Conservation (phyloP, 306 rosid genomes). For the Acmispon strigosus region DNA sequence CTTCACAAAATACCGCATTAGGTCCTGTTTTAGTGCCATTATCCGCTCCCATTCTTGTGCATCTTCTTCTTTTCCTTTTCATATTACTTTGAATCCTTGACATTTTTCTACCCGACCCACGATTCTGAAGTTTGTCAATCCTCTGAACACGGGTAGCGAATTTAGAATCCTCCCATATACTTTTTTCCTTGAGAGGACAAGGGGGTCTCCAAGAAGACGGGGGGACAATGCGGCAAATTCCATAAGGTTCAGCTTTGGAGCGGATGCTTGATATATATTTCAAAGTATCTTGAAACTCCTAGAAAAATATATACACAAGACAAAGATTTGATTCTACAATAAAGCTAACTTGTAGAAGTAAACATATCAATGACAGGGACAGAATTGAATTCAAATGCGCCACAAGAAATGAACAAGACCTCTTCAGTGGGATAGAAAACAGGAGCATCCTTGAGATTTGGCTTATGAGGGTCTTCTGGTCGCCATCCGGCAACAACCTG, state of each 20-base stretch:
- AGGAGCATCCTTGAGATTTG: constrained; percentile 77
- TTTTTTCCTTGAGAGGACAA: constrained; percentile 72
- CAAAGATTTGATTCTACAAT: constrained; percentile 25
- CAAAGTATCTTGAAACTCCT: constrained; percentile 94
- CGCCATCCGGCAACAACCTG: constrained; percentile 94
- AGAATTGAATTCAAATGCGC: constrained; percentile 10
- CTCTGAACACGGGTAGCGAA: constrained; percentile 94
- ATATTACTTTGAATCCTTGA: constrained; percentile 44
- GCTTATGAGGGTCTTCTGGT: constrained; percentile 70
- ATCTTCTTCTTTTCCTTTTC: constrained; percentile 84
- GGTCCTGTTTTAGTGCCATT: constrained; percentile 33
- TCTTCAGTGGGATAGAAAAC: constrained; percentile 88
- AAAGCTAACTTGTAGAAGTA: constrained; percentile 11
- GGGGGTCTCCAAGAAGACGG: constrained; percentile 97
- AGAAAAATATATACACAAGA: constrained; percentile 22
- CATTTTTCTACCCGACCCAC: constrained; percentile 61
- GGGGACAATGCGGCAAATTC: constrained; percentile 97
- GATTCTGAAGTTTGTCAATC: constrained; percentile 93
- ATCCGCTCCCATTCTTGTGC: constrained; percentile 67
- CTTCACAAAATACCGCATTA: constrained; percentile 50
- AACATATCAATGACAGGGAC: constrained; percentile 12
- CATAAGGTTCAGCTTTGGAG: constrained; percentile 71
- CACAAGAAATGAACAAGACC: constrained; percentile 48
- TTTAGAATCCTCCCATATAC: constrained; percentile 69
- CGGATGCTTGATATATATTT: constrained; percentile 84